These are phyloP conservation scores for Leccinum subrobustum DNA, from an alignment of 1,284 basidiomycete species.

Conservation along the genomic window DNA sequence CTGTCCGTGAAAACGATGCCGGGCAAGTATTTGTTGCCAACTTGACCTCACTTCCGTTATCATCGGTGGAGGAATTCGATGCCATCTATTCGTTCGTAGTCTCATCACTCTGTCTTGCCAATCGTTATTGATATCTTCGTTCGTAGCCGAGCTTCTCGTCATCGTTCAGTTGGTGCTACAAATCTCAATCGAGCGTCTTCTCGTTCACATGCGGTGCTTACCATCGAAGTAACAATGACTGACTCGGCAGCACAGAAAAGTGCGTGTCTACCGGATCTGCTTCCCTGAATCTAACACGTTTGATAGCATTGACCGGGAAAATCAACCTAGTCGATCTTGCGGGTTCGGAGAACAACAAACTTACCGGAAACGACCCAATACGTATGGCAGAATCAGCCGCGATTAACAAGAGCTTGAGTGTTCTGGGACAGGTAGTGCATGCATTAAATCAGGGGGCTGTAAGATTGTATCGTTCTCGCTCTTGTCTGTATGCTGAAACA, in stretches of 20 bases:
- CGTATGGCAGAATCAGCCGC: slow-evolving; percentile 82
- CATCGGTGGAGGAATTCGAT: slow-evolving; percentile 60
- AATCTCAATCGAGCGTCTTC: slow-evolving; percentile 79
- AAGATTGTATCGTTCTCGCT: slow-evolving; percentile 25
- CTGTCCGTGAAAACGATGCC: slow-evolving; percentile 68
- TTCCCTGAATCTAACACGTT: not conserved
- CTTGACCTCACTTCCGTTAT: slow-evolving; percentile 52
- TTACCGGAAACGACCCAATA: slow-evolving; percentile 78
- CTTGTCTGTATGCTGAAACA: slow-evolving; percentile 1
- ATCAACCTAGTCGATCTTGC: slow-evolving; percentile 85
- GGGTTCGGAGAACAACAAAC: slow-evolving; percentile 87
- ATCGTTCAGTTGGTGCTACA: slow-evolving; percentile 81
- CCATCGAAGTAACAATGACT: slow-evolving; percentile 58
- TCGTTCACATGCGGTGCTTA: slow-evolving; percentile 80
- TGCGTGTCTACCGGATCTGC: slow-evolving; percentile 26
- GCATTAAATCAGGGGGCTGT: slow-evolving; percentile 75
- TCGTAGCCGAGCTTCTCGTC: slow-evolving; percentile 58
- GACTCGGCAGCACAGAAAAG: slow-evolving; percentile 50
- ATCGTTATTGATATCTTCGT: not conserved
- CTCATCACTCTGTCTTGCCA: not conserved
- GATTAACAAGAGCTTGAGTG: slow-evolving; percentile 83
- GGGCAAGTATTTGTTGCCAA: slow-evolving; percentile 82
- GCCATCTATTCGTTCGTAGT: slow-evolving; percentile 59
- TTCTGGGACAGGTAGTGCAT: slow-evolving; percentile 81
- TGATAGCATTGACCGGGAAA: slow-evolving; percentile 61